Conservation (phyloP, 1,284 basidiomycete genomes). For the Fistulina hepatica region DNA sequence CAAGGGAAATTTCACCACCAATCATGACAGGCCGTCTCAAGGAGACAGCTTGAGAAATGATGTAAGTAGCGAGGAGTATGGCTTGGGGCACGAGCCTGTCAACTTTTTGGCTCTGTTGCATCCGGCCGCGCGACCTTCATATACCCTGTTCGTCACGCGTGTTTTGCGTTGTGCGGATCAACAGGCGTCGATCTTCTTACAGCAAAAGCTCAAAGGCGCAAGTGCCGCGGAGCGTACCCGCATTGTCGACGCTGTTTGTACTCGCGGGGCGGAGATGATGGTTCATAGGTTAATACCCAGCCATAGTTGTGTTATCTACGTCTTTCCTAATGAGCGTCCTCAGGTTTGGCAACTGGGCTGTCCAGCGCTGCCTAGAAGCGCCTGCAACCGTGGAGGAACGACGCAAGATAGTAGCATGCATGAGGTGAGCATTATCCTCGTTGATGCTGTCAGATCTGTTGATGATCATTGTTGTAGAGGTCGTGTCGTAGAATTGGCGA, state of each 20-base stretch:
- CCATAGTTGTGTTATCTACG: conserved; percentile 2
- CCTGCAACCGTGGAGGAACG: conserved; percentile 60
- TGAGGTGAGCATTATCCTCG: conserved; percentile 42
- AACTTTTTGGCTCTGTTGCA: conserved; percentile 75
- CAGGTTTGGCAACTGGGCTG: conserved; percentile 81
- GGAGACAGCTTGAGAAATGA: no score
- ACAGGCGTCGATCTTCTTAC: conserved; percentile 78
- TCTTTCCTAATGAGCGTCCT: conserved; percentile 4
- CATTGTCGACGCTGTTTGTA: conserved; percentile 74
- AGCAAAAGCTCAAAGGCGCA: conserved; percentile 78
- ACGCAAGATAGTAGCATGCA: conserved; percentile 67
- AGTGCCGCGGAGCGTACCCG: conserved; percentile 62
- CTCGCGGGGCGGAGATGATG: conserved; percentile 80
- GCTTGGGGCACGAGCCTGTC: no score
- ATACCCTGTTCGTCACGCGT: conserved; percentile 64
- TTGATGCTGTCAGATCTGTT: neutral
- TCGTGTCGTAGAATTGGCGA: conserved; percentile 71
- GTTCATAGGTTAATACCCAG: conserved; percentile 51
- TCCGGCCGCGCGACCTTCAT: conserved; percentile 71
- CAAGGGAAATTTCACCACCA: conserved; percentile 17
- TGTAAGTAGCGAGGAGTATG: no score
- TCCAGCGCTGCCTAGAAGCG: conserved; percentile 71
- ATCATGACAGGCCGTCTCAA: no score
- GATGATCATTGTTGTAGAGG: no score
- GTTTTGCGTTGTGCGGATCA: conserved; percentile 81